These are phyloP conservation scores for Linum lewisii DNA, from an alignment of 345 rosid species.

Conservation along the genomic window DNA sequence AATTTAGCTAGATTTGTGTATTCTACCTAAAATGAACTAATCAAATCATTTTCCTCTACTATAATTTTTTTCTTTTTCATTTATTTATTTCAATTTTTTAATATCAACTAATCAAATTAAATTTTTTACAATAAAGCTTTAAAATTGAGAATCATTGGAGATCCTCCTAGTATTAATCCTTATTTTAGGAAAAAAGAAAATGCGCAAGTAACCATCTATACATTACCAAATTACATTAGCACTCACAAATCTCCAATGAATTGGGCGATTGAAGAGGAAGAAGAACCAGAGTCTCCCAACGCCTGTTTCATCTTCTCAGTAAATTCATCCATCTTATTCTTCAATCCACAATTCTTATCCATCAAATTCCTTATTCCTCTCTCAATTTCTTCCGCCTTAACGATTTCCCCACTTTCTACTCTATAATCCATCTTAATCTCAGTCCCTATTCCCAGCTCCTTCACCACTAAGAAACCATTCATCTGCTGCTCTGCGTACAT, in stretches of 20 bases:
- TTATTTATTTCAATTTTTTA: no score
- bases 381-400: neutral
- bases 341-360: neutral
- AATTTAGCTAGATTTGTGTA: no score
- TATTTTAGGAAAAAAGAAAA: no score
- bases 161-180: no score
- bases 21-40: no score
- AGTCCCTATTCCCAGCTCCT: slow-evolving; percentile 2
- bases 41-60: no score
- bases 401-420: neutral
- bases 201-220: no score
- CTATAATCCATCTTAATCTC: neutral
- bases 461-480: neutral
- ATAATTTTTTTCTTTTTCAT: no score
- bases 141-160: no score
- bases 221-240: no score
- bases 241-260: neutral
- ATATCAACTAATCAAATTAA: no score
- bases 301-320: neutral
- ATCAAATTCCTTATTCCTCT: slow-evolving; percentile 2
- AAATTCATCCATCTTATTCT: neutral
- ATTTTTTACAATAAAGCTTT: no score
- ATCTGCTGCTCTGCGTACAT: slow-evolving; percentile 13
- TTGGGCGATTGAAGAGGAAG: neutral
- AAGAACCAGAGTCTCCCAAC: slow-evolving; percentile 4